Evolutionary conservation across 257 asterid genomes (phyloP).

Genomic region (Solanum sejunctum): DNA sequence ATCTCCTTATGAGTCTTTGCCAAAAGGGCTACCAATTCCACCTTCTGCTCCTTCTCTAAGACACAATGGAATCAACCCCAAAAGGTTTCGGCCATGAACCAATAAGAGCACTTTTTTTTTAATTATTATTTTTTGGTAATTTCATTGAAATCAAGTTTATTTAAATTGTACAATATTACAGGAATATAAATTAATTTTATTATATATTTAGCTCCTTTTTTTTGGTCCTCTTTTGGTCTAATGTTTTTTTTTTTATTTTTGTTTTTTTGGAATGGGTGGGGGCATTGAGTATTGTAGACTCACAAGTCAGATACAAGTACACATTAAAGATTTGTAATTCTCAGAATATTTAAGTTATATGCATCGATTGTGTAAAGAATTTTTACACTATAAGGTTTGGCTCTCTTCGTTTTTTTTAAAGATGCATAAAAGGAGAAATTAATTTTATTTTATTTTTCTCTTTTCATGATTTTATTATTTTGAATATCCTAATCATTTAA

Average conservation of each 20-base stretch:
- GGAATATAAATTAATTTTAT: background rate
- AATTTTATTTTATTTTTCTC: background rate
- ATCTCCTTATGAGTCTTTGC: slow-evolving; percentile 30
- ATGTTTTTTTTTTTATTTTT: no score
- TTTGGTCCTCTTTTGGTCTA: background rate
- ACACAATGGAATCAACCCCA: slow-evolving; percentile 44
- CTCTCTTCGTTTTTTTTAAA: no score
- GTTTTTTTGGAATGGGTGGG: background rate
- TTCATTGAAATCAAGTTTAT: background rate
- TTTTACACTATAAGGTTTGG: background rate
- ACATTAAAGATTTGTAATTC: background rate
- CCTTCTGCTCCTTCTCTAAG: slow-evolving; percentile 64
- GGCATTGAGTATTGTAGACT: background rate
- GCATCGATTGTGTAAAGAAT: background rate
- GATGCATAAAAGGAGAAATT: no score
- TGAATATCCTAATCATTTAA: background rate
- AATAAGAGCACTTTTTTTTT: no score
- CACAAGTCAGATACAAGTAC: background rate
- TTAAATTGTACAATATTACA: background rate
- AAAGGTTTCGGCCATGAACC: background rate
- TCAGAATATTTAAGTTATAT: background rate
- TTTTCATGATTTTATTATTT: background rate
- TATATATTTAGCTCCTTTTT: background rate
- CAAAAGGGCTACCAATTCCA: slow-evolving; percentile 65
- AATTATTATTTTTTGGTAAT: background rate